A percentile compares a stretch with the other conserved stretches of the same genome.
Conservation (phyloP, 345 rosid species). For the Cardamine resedifolia region DNA sequence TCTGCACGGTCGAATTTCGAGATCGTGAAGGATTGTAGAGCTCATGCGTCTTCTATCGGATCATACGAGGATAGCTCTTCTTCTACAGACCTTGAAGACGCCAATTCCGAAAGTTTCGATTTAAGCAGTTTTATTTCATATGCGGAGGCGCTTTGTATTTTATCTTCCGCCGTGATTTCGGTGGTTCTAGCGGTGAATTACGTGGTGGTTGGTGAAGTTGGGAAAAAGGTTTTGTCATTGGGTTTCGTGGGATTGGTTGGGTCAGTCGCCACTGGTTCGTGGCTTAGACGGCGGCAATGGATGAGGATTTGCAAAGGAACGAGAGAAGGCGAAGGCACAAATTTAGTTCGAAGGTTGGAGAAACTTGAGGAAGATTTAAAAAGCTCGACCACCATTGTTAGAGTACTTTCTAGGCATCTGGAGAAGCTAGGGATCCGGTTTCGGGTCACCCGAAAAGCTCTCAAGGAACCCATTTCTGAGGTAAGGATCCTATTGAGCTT, state of each 20-base stretch:
- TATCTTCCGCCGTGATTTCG: conserved; percentile 58
- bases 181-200: conserved; percentile 52
- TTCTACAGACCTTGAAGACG: conserved; percentile 17
- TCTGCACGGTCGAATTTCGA: conserved; percentile 7
- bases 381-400: conserved; percentile 58
- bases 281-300: conserved; percentile 82
- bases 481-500: conserved; percentile 39
- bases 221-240: conserved; percentile 54
- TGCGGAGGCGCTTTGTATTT: conserved; percentile 55
- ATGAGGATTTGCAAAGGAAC: conserved; percentile 51
- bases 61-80: conserved; percentile 37
- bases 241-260: conserved; percentile 56
- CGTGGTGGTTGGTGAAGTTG: conserved; percentile 48
- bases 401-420: conserved; percentile 76
- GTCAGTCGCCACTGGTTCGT: conserved; percentile 57
- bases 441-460: conserved; percentile 68
- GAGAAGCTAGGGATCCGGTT: conserved; percentile 93
- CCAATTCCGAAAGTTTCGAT: conserved; percentile 34
- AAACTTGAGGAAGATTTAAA: conserved; percentile 80
- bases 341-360: conserved; percentile 72
- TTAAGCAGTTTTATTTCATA: conserved; percentile 50
- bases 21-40: conserved; percentile 12
- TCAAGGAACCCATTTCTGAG: conserved; percentile 83
- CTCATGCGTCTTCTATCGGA: conserved; percentile 34
- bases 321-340: conserved; percentile 40